A percentile compares a stretch with the other conserved stretches of the same genome.
Evolutionary conservation across 2,329 filamentous ascomycete species (phyloP).

Genomic region (Aciculosporium take): DNA sequence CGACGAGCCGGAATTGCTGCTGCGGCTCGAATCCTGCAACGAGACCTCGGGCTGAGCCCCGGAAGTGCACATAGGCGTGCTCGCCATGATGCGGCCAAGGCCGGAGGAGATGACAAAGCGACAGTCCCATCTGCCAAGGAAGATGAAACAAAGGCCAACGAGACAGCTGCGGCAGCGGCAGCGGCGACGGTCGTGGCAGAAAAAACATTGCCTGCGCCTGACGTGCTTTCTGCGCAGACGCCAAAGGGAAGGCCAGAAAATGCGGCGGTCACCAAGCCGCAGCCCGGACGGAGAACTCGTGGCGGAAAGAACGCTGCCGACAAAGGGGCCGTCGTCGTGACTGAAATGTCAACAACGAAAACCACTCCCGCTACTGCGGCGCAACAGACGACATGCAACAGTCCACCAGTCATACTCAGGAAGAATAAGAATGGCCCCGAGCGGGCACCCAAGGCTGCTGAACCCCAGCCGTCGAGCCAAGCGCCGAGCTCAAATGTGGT

Average conservation of each 20-base stretch:
- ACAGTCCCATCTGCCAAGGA: slow-evolving; percentile 21
- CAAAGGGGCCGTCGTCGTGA: slow-evolving; percentile 15
- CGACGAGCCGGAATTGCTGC: slow-evolving; percentile 47
- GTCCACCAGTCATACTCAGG: slow-evolving; percentile 26
- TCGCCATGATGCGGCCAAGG: slow-evolving; percentile 43
- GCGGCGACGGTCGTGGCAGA: slow-evolving; percentile 5
- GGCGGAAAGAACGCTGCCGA: slow-evolving; percentile 26
- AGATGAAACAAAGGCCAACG: slow-evolving; percentile 7
- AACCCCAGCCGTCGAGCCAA: slow-evolving; percentile 3
- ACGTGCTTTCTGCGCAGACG: slow-evolving; percentile 7
- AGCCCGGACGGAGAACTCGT: slow-evolving; percentile 17
- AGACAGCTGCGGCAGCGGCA: slow-evolving; percentile 10
- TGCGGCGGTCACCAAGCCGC: slow-evolving; percentile 14
- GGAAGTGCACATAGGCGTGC: slow-evolving; percentile 48
- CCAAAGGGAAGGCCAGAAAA: slow-evolving; percentile 12
- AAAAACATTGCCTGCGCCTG: slow-evolving; percentile 6
- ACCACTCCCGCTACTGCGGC: slow-evolving; percentile 7
- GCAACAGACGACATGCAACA: slow-evolving; percentile 14
- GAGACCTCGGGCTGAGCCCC: slow-evolving; percentile 50
- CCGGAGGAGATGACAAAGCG: slow-evolving; percentile 32
- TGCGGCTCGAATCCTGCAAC: slow-evolving; percentile 49
- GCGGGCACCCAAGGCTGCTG: slow-evolving; percentile 9
- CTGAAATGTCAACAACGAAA: slow-evolving; percentile 16
- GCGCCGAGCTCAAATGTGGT: background rate
- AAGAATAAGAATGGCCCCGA: slow-evolving; percentile 25